A percentile compares a stretch with the other conserved stretches of the same genome.
Evolutionary conservation across 2,329 filamentous ascomycete genomes (phyloP).

Genomic region (Botryotinia calthae): DNA sequence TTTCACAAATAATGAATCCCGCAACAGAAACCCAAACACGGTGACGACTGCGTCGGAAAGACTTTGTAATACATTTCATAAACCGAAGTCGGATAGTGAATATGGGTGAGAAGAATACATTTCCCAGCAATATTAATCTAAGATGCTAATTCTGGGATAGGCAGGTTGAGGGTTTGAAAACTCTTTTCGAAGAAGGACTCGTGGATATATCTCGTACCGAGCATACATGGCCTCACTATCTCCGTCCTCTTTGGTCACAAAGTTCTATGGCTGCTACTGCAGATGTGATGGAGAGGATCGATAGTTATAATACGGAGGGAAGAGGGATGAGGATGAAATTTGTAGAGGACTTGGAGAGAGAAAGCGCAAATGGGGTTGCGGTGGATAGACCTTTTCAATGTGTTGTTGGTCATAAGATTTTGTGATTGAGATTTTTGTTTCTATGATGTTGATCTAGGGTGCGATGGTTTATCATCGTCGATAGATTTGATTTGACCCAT

Average conservation of each 20-base stretch:
- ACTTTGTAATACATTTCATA: background rate
- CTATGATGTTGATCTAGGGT: background rate
- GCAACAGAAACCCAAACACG: background rate
- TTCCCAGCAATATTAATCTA: background rate
- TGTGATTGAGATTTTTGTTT: background rate
- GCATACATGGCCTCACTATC: background rate
- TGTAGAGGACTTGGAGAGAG: background rate
- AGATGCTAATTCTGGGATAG: background rate
- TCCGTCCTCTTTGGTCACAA: background rate
- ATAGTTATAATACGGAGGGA: background rate
- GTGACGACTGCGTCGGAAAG: background rate
- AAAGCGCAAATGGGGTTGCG: background rate
- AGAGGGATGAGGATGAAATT: background rate
- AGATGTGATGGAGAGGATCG: background rate
- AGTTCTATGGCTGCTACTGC: background rate
- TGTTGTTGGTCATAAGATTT: background rate
- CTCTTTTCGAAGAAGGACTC: background rate
- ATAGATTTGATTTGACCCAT: background rate
- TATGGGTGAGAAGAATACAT: background rate
- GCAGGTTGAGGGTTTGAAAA: background rate
- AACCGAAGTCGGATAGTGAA: background rate
- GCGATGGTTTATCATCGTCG: background rate
- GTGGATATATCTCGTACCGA: background rate
- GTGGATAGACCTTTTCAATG: background rate
- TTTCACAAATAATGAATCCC: background rate